Evolutionary conservation across 2,329 filamentous ascomycete species (phyloP), one percentile per base, ranked within the genome.

Genomic region (Cercospora nicotianae): DNA sequence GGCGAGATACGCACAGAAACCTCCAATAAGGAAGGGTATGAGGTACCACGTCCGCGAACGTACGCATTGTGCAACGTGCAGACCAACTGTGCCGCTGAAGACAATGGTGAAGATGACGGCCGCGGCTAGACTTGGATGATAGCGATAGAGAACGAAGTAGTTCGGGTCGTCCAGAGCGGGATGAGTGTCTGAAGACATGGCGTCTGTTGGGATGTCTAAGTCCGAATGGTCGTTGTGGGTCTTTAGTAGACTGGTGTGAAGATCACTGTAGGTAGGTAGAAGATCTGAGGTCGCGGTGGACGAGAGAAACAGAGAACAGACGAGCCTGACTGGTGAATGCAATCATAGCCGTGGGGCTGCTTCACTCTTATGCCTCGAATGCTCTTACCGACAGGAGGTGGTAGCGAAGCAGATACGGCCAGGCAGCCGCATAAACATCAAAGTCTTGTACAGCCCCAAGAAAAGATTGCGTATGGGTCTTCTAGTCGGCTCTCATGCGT

Each of bases 1-100:
- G 5, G 13, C 13, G 36, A 9, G 9, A 5, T 13, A 53, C 48
- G 9, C 12, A 53, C 48, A 45, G 12, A 82, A 64, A 23, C 82
- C 82, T 16, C 85, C 85, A 18, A 87, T 75, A 3, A 83, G 69
- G 59, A 87, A 83, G 0, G 85, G 82, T 1, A 83, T 81, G 70
- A 85, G 82, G 73, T 84, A 87, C 82, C 83, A 86, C 0, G 82
- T 81, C 42, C 79, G 76, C 1, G 77, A 77, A 13, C 73, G 74
- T 30, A 81, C 20, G 30, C 84, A 69, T 53, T 81, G 78, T 23
- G 74, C 78, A 13, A 73, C 63, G 64, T 85, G 83, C 0, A 78
- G 57, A 0, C 73, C 28, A 0, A 81, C 77, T 2, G 71, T 60
- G 16, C 75, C 3, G 31, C 64, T 61, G 68, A 79, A 78, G 20